Base-by-base conservation (phyloP, 352 stramenopile genomes). In the Phytopythium kandeliae region DNA sequence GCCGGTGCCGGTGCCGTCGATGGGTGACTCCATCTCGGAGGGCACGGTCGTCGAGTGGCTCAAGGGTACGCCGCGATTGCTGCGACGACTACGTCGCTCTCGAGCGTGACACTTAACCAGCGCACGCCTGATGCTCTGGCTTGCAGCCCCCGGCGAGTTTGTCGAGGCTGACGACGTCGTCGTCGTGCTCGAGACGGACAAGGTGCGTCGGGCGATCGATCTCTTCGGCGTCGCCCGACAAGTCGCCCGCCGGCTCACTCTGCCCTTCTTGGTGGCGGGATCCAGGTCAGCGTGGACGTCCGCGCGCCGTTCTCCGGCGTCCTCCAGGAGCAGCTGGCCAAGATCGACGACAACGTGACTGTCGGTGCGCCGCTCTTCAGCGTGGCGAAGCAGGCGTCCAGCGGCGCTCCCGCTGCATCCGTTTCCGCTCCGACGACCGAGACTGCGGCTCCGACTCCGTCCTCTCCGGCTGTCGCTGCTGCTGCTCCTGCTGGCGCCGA, bases 181-280 rank as follows among this genome's bases (percentile, higher is more conserved):
- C 15, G 86, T 98, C 16, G 87, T 98, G 8, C 66, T 99, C 10
- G 97, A 99, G 79, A 99, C 97, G 6, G 97, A 99, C 71, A 99
- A 99, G 80, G 95, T 99, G 10, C 22, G 30, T 46, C 30, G 28
- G 1, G 2, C 34, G 17, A 13, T 44, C 31, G 6, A 11, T 9
- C 28, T 31, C 28, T 31, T n/a, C n/a, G n/a, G 6, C 19, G 7
- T 0, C 21, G 25, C 22, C 4, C 21, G 9, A n/a, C 16, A 9
- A 33, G 15, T 4, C 11, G 16, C 7, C 16, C 12, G 16, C 4
- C 17, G 5, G 13, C 42, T 47, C 0, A 46, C 40, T 31, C 40
- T 21, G 7, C 12, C 22, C 13, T 22, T 19, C 1, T 46, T 16
- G 15, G n/a, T 6, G 22, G 6, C 28, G 2, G 40, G 2, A 3